Conservation (phyloP, 441 rosid species). For the Gossypium schwendimanii region DNA sequence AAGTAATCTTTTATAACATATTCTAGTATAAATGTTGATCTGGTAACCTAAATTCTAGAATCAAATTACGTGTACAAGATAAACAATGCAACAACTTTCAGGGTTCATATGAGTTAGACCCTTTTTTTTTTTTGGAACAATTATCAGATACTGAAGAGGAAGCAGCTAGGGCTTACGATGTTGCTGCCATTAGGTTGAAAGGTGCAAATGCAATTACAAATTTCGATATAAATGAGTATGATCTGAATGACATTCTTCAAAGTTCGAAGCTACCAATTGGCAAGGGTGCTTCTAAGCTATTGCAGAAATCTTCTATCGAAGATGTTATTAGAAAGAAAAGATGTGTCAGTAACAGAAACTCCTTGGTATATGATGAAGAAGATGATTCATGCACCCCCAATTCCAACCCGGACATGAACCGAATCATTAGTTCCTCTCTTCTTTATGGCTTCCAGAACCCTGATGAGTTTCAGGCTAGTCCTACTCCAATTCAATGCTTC, state of each 20-base stretch:
- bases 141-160: conserved; percentile 21
- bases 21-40: not conserved
- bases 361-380: not conserved
- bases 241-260: conserved; percentile 13
- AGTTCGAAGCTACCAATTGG: conserved; percentile 20
- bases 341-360: not conserved
- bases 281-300: conserved; percentile 22
- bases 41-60: not conserved
- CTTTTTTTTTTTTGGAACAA: not conserved
- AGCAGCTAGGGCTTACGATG: conserved; percentile 28
- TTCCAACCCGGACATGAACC: not conserved
- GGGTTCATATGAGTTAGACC: not conserved
- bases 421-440: not conserved
- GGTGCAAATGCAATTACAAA: conserved; percentile 20
- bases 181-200: conserved; percentile 25
- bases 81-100: not conserved
- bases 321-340: not conserved
- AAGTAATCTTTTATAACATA: not conserved
- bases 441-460: not conserved
- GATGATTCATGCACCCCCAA: not conserved
- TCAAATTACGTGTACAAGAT: not conserved
- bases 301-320: conserved; percentile 2
- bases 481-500: not conserved
- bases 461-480: not conserved
- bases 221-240: conserved; percentile 11